Base-by-base conservation (phyloP, 345 rosid species). In the Lenwebbia sp. region DNA sequence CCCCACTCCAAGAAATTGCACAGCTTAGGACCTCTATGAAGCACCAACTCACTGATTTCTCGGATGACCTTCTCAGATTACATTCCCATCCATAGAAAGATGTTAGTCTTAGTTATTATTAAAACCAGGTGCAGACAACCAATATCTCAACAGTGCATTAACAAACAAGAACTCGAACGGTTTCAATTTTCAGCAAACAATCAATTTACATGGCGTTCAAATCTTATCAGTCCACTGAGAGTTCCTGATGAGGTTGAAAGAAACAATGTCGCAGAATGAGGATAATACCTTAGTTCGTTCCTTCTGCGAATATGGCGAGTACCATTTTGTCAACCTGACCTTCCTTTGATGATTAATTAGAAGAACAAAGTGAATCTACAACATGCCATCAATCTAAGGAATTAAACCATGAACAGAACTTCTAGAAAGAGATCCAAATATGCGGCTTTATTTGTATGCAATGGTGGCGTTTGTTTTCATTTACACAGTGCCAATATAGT, bases 1-100 rank as follows among this genome's bases (percentile, higher is more conserved):
- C 96, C 94, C 98, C 98, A 97, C 82, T 97, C 98, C 54, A 96
- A 92, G 84, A 97, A 96, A 85, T 97, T 97, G 88, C 98, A 96
- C 41, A 97, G 97, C 88, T 97, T 96, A 11, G 98, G 95, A 30
- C 94, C 99, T 88, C 99, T 91, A 33, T 86, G 75, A 75, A 97
- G 94, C 88, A 97, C 94, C 47, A 91, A 93, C 56, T 96, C 96
- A 87, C 99, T 94, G 65, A 97, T 96, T 88, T 97, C 99, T 65
- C 96, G 96, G 85, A 96, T 93, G 82, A 93, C 96, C 99, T 96
- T 33, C 44, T 9, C 44, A 33, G 4, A 58, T 85, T 86, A 7
- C 41, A 85, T 21, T 15, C 33, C 49, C 22, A 40, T 70, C 9
- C 47, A 70, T 10, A 19, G 78, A 44, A 28, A 56, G 49, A 56